Percentiles rank a stretch among this genome's conserved stretches.
These are phyloP conservation scores for Vaccinium macrocarpon DNA, from an alignment of 148 eudicot species.

Conservation along the genomic window DNA sequence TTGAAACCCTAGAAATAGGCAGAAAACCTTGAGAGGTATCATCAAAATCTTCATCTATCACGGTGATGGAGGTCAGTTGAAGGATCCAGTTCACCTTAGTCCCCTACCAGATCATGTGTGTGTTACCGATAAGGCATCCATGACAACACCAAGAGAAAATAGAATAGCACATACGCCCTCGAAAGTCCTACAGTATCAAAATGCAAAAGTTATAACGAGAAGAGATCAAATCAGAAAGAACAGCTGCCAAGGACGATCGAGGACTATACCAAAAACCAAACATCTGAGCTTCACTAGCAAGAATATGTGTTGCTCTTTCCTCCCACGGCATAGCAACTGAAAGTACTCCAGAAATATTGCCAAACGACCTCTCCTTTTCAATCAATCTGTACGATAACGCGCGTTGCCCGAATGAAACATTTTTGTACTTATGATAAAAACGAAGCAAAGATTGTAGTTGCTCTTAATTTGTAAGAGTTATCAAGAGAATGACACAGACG, in stretches of 20 bases:
- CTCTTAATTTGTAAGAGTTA: constrained; percentile 1
- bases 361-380: constrained; percentile 56
- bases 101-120: too few relatives aligned
- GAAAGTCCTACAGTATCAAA: constrained; percentile 56
- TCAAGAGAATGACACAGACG: constrained; percentile 45
- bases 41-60: too few relatives aligned
- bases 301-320: constrained; percentile 55
- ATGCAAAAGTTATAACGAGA: constrained; percentile 1
- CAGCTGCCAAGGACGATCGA: not conserved
- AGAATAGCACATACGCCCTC: constrained; percentile 55
- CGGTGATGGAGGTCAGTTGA: too few relatives aligned
- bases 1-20: too few relatives aligned
- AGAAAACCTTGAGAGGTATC: too few relatives aligned
- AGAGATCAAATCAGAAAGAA: not conserved
- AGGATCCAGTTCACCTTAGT: too few relatives aligned
- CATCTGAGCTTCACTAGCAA: constrained; percentile 50
- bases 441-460: constrained; percentile 11
- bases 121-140: constrained; percentile 57
- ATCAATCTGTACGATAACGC: constrained; percentile 76
- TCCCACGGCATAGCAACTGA: constrained; percentile 64
- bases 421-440: not conserved
- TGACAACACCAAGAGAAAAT: constrained; percentile 64
- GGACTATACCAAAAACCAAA: constrained; percentile 56
- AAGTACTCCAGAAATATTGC: constrained; percentile 47
- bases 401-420: constrained; percentile 10